Conservation (phyloP, 2,329 filamentous ascomycete genomes). For the Pestalotiopsis sp. region DNA sequence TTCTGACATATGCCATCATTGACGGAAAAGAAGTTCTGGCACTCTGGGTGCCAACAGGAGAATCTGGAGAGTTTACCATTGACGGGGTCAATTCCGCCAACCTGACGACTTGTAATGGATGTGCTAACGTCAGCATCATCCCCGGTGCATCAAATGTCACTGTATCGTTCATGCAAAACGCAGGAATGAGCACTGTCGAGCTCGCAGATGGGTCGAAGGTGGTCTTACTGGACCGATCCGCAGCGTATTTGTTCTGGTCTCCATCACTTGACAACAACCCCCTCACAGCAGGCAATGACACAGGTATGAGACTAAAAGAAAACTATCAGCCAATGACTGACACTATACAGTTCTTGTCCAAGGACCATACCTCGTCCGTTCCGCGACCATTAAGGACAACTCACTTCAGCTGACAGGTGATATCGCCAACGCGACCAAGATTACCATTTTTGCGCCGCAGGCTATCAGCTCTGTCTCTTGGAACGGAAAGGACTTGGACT, state of each 20-base stretch:
- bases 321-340: background rate
- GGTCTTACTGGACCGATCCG: conserved; percentile 53
- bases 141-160: conserved; percentile 40
- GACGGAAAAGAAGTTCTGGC: conserved; percentile 49
- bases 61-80: conserved; percentile 55
- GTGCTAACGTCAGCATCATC: conserved; percentile 43
- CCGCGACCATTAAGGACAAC: conserved; percentile 35
- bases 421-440: conserved; percentile 36
- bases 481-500: conserved; percentile 46
- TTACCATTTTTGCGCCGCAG: conserved; percentile 51
- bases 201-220: conserved; percentile 48
- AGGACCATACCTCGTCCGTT: conserved; percentile 54
- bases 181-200: conserved; percentile 48
- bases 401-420: conserved; percentile 48
- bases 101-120: conserved; percentile 38
- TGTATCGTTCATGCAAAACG: conserved; percentile 49
- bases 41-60: conserved; percentile 56
- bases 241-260: conserved; percentile 60
- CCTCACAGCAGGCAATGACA: conserved; percentile 43
- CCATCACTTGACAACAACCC: conserved; percentile 51
- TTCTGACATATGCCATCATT: conserved; percentile 51
- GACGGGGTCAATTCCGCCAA: conserved; percentile 38
- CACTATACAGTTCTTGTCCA: conserved; percentile 48
- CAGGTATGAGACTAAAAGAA: conserved; percentile 33
- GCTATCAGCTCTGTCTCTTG: conserved; percentile 47